These are phyloP conservation scores for Ceriops tagal DNA, from an alignment of 345 rosid genomes.

Conservation along the genomic window DNA sequence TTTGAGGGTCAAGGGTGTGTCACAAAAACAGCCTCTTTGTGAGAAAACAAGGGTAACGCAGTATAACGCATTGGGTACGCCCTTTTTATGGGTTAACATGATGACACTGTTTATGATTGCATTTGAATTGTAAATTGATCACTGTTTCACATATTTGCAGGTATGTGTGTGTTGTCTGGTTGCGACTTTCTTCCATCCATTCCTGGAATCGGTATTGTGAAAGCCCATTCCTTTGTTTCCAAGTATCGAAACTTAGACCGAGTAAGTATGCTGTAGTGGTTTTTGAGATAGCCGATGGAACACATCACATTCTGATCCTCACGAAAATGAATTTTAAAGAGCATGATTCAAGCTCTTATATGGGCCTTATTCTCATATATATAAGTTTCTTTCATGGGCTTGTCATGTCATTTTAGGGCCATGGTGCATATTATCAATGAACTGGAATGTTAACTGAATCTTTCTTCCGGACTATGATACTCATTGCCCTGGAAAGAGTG, in stretches of 20 bases:
- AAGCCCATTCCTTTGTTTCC: slow-evolving; percentile 63
- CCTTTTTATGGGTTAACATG: too few relatives aligned
- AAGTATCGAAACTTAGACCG: slow-evolving; percentile 74
- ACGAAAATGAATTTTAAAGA: not conserved
- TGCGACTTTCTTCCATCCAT: slow-evolving; percentile 93
- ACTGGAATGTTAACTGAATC: too few relatives aligned
- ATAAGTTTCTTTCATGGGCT: too few relatives aligned
- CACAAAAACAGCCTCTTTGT: too few relatives aligned
- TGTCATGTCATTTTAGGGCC: too few relatives aligned
- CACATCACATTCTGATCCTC: not conserved
- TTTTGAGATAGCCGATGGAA: slow-evolving; percentile 4
- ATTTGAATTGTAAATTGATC: slow-evolving; percentile 9
- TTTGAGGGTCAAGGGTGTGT: too few relatives aligned
- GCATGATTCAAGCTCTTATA: not conserved
- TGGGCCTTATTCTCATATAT: too few relatives aligned
- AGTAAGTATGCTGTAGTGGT: slow-evolving; percentile 41
- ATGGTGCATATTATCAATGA: too few relatives aligned
- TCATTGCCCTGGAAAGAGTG: too few relatives aligned
- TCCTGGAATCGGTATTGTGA: slow-evolving; percentile 81
- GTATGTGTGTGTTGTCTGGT: slow-evolving; percentile 91
- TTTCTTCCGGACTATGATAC: too few relatives aligned
- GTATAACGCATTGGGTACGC: too few relatives aligned
- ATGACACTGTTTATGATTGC: not conserved
- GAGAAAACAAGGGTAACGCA: too few relatives aligned
- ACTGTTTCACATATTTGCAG: slow-evolving; percentile 35